phyloP scores from a whole-genome alignment of 306 rosid species.

The Astragalus glycyphyllos region DNA sequence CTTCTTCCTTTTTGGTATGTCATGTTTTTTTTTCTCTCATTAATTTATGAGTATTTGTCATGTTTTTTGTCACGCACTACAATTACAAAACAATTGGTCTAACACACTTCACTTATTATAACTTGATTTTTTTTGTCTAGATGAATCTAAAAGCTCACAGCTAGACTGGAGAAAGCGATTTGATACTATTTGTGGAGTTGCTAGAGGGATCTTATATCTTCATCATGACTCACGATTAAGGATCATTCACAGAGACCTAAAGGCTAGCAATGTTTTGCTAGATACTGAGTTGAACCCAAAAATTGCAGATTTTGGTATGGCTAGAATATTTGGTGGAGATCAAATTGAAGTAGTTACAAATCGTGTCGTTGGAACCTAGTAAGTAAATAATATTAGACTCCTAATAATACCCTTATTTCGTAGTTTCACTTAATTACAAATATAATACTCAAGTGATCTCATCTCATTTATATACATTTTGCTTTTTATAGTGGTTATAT shows the following conservation, averaged over 20 bases:
- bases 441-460: not conserved
- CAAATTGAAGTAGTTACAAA: conserved; percentile 67
- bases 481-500: conserved; percentile 59
- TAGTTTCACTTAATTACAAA: not conserved
- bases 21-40: not conserved
- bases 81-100: not conserved
- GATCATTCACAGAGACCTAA: conserved; percentile 69
- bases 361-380: conserved; percentile 72
- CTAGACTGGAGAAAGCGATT: conserved; percentile 60
- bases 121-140: conserved; percentile 32
- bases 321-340: conserved; percentile 64
- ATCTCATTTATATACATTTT: conserved; percentile 9
- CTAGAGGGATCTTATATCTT: conserved; percentile 70
- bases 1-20: conserved; percentile 58
- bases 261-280: conserved; percentile 64
- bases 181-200: conserved; percentile 56
- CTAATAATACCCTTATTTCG: not conserved
- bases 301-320: conserved; percentile 78
- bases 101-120: not conserved
- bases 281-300: conserved; percentile 62
- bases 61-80: conserved; percentile 4
- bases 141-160: conserved; percentile 42
- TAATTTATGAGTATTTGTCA: not conserved
- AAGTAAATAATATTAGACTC: conserved; percentile 33
- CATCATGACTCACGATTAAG: conserved; percentile 70